Percentiles rank a stretch among this genome's conserved stretches.
Evolutionary conservation across 148 eudicot species (phyloP).

Genomic region (Linanthus parryae): DNA sequence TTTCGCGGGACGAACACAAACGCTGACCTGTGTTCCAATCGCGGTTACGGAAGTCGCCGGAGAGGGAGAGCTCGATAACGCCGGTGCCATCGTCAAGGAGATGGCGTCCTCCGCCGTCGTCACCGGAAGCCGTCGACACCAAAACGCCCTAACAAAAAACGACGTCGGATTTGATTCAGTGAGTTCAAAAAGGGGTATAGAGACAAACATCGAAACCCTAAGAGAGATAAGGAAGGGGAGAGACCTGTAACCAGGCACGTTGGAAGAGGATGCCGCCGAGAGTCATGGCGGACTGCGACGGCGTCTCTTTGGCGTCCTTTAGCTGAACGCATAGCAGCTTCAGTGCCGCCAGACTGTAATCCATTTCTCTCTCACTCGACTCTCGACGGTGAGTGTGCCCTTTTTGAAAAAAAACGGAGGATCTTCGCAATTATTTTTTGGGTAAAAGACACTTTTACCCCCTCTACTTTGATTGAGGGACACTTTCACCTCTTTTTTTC

Average conservation of each 20-base stretch:
- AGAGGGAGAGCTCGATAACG: constrained; percentile 34
- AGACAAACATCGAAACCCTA: background rate
- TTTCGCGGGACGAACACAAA: too few species aligned
- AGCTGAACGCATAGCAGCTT: constrained; percentile 62
- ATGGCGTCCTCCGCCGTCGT: constrained; percentile 20
- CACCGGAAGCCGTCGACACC: constrained; percentile 26
- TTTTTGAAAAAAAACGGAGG: too few species aligned
- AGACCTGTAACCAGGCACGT: constrained; percentile 77
- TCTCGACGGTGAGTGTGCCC: too few species aligned
- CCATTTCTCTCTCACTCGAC: constrained; percentile 35
- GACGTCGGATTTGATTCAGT: background rate
- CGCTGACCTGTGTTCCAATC: constrained; percentile 28
- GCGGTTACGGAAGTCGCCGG: constrained; percentile 26
- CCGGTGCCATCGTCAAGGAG: constrained; percentile 86
- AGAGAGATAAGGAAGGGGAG: background rate
- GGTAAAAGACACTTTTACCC: too few species aligned
- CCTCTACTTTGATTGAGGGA: too few species aligned
- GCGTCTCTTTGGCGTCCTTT: constrained; percentile 26
- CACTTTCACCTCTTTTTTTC: too few species aligned
- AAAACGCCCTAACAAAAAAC: constrained; percentile 62
- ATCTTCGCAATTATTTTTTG: too few species aligned
- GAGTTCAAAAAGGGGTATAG: too few species aligned
- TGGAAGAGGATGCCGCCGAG: constrained; percentile 75
- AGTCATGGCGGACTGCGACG: constrained; percentile 35
- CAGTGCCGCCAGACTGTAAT: constrained; percentile 66